Conservation (phyloP, 768 basidiomycete genomes). For the Boletus tylopilopsis region DNA sequence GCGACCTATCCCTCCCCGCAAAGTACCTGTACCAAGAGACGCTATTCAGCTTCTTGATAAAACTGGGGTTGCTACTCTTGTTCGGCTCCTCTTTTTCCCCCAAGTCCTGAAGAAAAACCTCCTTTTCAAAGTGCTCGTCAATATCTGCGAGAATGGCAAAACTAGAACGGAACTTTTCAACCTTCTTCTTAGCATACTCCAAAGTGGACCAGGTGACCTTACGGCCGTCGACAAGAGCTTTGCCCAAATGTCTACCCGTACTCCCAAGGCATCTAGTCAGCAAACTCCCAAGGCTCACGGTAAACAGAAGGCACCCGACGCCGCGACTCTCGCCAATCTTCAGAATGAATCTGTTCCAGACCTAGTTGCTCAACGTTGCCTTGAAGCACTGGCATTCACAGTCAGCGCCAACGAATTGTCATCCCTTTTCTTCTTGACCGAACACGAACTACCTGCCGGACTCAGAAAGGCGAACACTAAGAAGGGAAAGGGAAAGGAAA, state of each 20-base stretch:
- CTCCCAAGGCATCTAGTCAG: slow-evolving; percentile 45
- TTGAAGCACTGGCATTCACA: slow-evolving; percentile 87
- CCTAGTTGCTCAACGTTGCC: slow-evolving; percentile 88
- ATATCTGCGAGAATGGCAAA: slow-evolving; percentile 92
- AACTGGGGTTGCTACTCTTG: slow-evolving; percentile 79
- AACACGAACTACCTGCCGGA: slow-evolving; percentile 86
- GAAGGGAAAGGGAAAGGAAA: slow-evolving; percentile 97
- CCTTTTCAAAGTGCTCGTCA: slow-evolving; percentile 86
- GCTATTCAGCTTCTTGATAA: slow-evolving; percentile 94
- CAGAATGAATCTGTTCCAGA: slow-evolving; percentile 86
- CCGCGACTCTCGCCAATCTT: slow-evolving; percentile 45
- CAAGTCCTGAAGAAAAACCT: slow-evolving; percentile 83
- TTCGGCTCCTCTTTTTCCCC: slow-evolving; percentile 94
- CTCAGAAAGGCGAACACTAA: slow-evolving; percentile 64
- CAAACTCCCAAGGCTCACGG: slow-evolving; percentile 46
- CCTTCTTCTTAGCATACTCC: slow-evolving; percentile 86
- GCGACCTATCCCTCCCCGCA: slow-evolving; percentile 38
- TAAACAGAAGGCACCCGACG: slow-evolving; percentile 68
- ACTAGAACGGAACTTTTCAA: slow-evolving; percentile 93
- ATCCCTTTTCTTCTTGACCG: slow-evolving; percentile 91
- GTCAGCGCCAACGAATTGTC: slow-evolving; percentile 81
- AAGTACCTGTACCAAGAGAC: slow-evolving; percentile 64
- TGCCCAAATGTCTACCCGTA: slow-evolving; percentile 81
- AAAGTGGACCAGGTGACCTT: slow-evolving; percentile 93
- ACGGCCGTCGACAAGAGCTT: slow-evolving; percentile 92